Conservation (phyloP, 805 yeast genomes). For the Metschnikowia gelsemii region DNA sequence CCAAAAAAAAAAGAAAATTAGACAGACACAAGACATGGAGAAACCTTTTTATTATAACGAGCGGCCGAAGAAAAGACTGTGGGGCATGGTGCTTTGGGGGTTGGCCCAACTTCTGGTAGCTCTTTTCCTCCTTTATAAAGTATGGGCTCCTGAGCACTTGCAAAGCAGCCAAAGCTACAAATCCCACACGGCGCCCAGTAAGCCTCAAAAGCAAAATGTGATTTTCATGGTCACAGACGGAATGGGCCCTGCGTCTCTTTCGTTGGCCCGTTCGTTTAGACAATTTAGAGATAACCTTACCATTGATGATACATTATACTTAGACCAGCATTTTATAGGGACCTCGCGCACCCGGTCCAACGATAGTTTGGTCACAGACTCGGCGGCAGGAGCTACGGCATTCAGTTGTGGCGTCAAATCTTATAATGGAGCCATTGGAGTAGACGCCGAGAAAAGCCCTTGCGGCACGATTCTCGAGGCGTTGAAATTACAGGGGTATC, state of each 20-base stretch:
- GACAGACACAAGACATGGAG: too few species aligned
- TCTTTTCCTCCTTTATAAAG: not conserved
- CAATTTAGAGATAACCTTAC: constrained; percentile 58
- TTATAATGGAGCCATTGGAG: constrained; percentile 92
- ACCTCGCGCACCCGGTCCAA: constrained; percentile 81
- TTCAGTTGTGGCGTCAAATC: constrained; percentile 81
- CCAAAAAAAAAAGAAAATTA: too few species aligned
- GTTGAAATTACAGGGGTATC: constrained; percentile 73
- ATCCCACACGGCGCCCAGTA: not conserved
- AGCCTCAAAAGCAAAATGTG: constrained; percentile 60
- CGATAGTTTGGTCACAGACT: constrained; percentile 79
- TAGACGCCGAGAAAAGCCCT: constrained; percentile 62
- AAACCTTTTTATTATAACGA: constrained; percentile 9
- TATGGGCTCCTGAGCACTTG: constrained; percentile 3
- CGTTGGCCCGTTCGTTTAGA: constrained; percentile 72
- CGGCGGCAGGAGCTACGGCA: constrained; percentile 98
- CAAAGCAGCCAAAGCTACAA: too few species aligned
- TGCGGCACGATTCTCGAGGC: constrained; percentile 91
- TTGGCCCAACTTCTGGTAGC: not conserved
- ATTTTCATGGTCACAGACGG: constrained; percentile 92
- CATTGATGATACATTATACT: constrained; percentile 52
- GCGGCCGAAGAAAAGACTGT: constrained; percentile 4
- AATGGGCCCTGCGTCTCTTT: constrained; percentile 89
- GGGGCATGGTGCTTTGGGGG: not conserved
- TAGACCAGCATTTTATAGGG: constrained; percentile 77